Evolutionary conservation across 1,284 basidiomycete species (phyloP), one percentile per base, ranked within the genome.

Genomic region (Lignosus rhinocerotis): DNA sequence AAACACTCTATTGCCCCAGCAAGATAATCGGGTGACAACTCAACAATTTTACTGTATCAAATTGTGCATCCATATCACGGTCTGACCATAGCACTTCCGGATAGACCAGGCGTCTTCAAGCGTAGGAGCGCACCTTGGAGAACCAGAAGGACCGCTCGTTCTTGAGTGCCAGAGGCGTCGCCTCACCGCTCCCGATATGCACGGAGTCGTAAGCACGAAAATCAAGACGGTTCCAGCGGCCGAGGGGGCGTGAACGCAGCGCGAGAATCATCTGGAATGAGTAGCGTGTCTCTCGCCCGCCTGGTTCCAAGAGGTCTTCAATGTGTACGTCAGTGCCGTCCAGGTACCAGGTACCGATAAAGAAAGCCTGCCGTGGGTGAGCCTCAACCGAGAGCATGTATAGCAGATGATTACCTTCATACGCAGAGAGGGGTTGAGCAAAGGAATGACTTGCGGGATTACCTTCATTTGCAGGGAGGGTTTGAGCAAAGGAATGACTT

Each of bases 131-230:
- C 53, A 93, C 90, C 75, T 92, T 94, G 43, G 93, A 96, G 73
- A 97, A 97, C 86, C 92, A 94, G 72, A 94, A 97, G 25, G 93
- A 86, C 60, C 92, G 81, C 71, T 94, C 92, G 67, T 95, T 87
- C 70, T 90, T 92, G 66, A 96, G 76, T 8, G 84, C 79, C 46
- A 96, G 76, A 17, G 88, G 85, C 19, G 83, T 73, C 12, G 83
- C 78, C 72, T 96, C 93, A 2, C 92, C 93, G 19, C 83, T 92
- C 45, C 82, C 83, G 30, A 90, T 69, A 61, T 92, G 84, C 33
- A 94, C 82, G 0, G 87, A 88, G 58, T 88, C 81, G 71, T 96
- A 96, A 12, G 81, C 80, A 46, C 80, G 68, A 48, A 96, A 81
- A 58, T 93, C 87, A 61, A 97, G 79, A 69, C 86, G 91, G 75